Conservation (phyloP, 441 rosid genomes). For the Populus hybrid region DNA sequence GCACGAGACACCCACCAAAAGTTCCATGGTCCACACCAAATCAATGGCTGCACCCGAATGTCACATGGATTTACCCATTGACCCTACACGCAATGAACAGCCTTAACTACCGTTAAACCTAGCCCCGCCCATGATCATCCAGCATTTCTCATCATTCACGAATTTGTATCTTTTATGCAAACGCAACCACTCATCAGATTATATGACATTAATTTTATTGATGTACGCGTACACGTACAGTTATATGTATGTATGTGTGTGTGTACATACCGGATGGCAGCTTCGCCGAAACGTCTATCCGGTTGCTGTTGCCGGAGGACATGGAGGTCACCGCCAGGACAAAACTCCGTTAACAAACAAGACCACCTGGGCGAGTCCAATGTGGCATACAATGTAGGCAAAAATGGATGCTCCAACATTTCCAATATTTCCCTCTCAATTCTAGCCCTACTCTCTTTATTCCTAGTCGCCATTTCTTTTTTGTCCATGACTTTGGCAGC, state of each 20-base stretch:
- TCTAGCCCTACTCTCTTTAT: constrained; percentile 73
- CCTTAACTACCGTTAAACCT: constrained; percentile 11
- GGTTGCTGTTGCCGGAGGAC: constrained; percentile 86
- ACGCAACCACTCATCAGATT: not conserved
- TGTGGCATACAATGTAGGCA: constrained; percentile 80
- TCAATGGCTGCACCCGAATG: not conserved
- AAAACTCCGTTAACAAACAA: constrained; percentile 33
- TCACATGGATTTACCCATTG: not conserved
- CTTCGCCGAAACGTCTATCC: constrained; percentile 65
- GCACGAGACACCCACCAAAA: constrained; percentile 7
- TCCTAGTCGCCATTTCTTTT: constrained; percentile 69
- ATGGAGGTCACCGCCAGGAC: constrained; percentile 85
- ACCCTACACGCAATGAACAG: constrained; percentile 30
- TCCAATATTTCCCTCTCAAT: constrained; percentile 82
- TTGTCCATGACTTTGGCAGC: constrained; percentile 96
- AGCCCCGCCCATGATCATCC: constrained; percentile 14
- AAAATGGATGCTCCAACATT: constrained; percentile 77
- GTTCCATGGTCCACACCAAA: not conserved
- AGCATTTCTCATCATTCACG: constrained; percentile 5
- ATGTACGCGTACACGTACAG: not conserved
- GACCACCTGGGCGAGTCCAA: constrained; percentile 81
- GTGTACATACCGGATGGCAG: constrained; percentile 72
- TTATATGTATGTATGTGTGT: not conserved
- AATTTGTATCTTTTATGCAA: not conserved
- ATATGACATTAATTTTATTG: not conserved